These are phyloP conservation scores for Gastrolobium bilobum DNA, from an alignment of 306 rosid genomes.

Conservation along the genomic window DNA sequence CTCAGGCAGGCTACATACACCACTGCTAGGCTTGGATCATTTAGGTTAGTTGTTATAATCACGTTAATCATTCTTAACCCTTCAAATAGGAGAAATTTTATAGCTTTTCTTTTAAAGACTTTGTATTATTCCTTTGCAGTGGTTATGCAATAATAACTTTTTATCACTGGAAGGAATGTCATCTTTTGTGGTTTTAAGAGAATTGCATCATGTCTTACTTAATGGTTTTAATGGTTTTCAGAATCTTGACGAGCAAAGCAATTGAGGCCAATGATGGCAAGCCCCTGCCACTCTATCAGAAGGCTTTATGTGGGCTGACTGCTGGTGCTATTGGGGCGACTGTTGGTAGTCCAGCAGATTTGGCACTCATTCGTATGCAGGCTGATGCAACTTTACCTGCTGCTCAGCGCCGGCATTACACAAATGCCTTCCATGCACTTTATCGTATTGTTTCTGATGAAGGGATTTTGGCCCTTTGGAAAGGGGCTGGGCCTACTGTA, in stretches of 20 bases:
- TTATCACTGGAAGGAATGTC: background rate
- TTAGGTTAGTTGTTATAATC: constrained; percentile 66
- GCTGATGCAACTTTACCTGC: constrained; percentile 93
- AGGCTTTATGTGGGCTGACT: constrained; percentile 96
- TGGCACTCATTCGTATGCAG: constrained; percentile 98
- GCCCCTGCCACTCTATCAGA: constrained; percentile 97
- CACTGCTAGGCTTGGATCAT: constrained; percentile 97
- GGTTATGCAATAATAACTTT: constrained; percentile 7
- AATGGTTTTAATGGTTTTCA: constrained; percentile 34
- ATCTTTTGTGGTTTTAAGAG: constrained; percentile 5
- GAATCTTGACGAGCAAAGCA: constrained; percentile 90
- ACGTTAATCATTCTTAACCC: background rate
- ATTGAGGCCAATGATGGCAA: constrained; percentile 97
- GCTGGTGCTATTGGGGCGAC: constrained; percentile 99
- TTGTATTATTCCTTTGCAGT: background rate
- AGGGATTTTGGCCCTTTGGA: constrained; percentile 96
- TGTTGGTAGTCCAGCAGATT: constrained; percentile 96
- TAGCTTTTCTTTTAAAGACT: background rate
- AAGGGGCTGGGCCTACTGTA: constrained; percentile 99
- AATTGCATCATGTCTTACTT: background rate
- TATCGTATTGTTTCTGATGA: constrained; percentile 85
- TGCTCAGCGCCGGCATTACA: constrained; percentile 94
- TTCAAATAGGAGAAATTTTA: background rate
- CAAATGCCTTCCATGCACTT: constrained; percentile 95
- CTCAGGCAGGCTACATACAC: constrained; percentile 99